Evolutionary conservation across 116 monocot species (phyloP).

Genomic region (Phalaenopsis hybrid): DNA sequence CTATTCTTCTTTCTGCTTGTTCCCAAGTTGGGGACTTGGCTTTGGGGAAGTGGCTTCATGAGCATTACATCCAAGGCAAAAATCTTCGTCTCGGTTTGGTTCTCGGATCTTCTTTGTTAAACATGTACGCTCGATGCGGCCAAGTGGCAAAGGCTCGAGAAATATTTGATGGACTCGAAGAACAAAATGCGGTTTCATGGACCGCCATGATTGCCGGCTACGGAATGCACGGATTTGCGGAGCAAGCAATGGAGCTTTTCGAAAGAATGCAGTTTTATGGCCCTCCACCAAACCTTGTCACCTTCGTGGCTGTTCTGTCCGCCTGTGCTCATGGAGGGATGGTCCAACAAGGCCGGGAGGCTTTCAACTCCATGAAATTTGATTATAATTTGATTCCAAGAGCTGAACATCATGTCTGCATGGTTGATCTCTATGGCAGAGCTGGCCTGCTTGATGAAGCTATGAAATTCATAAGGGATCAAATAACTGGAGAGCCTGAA

Average conservation of each 20-base stretch:
- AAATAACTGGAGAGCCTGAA: constrained; percentile 29
- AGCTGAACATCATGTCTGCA: constrained; percentile 58
- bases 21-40: constrained; percentile 36
- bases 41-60: constrained; percentile 39
- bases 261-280: constrained; percentile 26
- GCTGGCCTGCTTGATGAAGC: constrained; percentile 49
- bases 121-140: constrained; percentile 70
- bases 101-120: constrained; percentile 48
- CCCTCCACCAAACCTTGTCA: constrained; percentile 41
- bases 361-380: constrained; percentile 34
- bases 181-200: constrained; percentile 53
- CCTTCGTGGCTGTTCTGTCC: constrained; percentile 52
- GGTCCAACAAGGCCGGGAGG: constrained; percentile 31
- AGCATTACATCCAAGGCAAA: constrained; percentile 19
- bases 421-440: constrained; percentile 67
- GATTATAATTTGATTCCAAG: constrained; percentile 41
- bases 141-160: constrained; percentile 35
- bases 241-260: constrained; percentile 39
- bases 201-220: constrained; percentile 64
- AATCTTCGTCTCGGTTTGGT: constrained; percentile 20
- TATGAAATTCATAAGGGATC: constrained; percentile 27
- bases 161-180: constrained; percentile 35
- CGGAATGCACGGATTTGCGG: constrained; percentile 62
- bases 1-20: constrained; percentile 47
- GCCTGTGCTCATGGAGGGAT: constrained; percentile 66